phyloP scores from a whole-genome alignment of 2,329 filamentous ascomycete genomes.

The Aspergillus brasiliensis region DNA sequence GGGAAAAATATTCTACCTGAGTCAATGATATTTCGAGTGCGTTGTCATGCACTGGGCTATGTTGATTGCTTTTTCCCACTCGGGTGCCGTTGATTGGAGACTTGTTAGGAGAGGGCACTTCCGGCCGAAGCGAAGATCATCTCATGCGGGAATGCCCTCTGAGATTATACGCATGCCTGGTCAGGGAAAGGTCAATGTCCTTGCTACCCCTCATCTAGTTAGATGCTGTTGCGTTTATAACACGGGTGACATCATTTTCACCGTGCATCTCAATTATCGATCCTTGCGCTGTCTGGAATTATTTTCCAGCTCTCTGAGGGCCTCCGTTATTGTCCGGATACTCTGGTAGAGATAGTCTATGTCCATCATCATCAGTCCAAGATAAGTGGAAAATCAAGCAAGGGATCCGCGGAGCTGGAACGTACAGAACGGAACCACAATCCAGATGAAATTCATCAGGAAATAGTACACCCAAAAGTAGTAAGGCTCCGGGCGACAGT shows the following conservation, averaged over 20 bases:
- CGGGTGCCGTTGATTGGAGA: background rate
- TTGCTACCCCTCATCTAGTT: background rate
- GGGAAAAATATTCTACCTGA: conserved; percentile 1
- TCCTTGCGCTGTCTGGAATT: conserved; percentile 27
- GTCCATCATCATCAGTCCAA: background rate
- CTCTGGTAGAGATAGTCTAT: conserved; percentile 20
- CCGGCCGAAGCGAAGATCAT: conserved; percentile 7
- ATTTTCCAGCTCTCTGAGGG: conserved; percentile 27
- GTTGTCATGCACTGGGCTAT: conserved; percentile 9
- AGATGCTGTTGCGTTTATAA: background rate
- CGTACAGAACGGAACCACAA: conserved; percentile 61
- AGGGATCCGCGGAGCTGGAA: conserved; percentile 15
- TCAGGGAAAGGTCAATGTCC: background rate
- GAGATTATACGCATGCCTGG: background rate
- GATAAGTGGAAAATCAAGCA: background rate
- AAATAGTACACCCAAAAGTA: conserved; percentile 70
- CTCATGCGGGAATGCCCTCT: background rate
- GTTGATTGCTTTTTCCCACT: conserved; percentile 1
- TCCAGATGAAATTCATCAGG: conserved; percentile 68
- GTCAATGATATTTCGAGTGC: background rate
- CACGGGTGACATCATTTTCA: conserved; percentile 1
- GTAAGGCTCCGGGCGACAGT: conserved; percentile 63
- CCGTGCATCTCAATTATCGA: conserved; percentile 21
- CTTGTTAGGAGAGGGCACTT: background rate
- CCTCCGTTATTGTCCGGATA: conserved; percentile 32